Evolutionary conservation across 208 protist genomes (phyloP).

Genomic region (Trypanosoma congolense): DNA sequence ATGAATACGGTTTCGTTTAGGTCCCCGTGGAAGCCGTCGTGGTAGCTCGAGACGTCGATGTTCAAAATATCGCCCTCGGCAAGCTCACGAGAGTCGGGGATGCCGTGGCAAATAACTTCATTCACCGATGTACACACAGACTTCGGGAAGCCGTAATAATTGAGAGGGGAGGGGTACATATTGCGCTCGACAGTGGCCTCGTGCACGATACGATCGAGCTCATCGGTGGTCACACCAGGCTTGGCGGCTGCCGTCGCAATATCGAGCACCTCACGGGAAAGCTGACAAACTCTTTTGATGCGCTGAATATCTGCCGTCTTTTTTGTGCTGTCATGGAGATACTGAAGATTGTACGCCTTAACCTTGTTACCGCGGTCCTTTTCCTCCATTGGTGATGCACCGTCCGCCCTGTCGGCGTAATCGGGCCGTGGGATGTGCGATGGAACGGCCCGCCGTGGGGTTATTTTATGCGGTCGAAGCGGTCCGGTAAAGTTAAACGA

Average conservation of each 20-base stretch:
- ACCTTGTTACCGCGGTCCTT: constrained; percentile 63
- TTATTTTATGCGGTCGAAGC: constrained; percentile 82
- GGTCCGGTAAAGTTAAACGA: constrained; percentile 80
- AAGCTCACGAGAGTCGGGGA: constrained; percentile 93
- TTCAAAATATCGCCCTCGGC: constrained; percentile 98
- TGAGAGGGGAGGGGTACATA: constrained; percentile 98
- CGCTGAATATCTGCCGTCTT: constrained; percentile 64
- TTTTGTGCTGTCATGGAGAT: constrained; percentile 75
- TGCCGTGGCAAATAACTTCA: constrained; percentile 94
- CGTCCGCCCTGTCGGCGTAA: constrained; percentile 84
- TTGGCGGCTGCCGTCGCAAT: constrained; percentile 85
- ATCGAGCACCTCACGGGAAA: constrained; percentile 93
- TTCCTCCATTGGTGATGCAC: constrained; percentile 70
- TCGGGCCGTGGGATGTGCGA: constrained; percentile 66
- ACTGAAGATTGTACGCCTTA: constrained; percentile 68
- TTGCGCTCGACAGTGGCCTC: constrained; percentile 85
- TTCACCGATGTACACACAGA: constrained; percentile 96
- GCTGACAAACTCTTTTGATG: constrained; percentile 84
- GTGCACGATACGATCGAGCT: constrained; percentile 95
- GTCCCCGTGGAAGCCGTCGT: constrained; percentile 91
- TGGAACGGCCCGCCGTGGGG: constrained; percentile 74
- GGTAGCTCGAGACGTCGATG: constrained; percentile 96
- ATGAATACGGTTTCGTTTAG: constrained; percentile 92
- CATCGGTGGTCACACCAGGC: constrained; percentile 96
- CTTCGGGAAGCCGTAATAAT: constrained; percentile 98